Base-by-base conservation (phyloP, 257 asterid genomes). In the Galeopsis tetrahit region DNA sequence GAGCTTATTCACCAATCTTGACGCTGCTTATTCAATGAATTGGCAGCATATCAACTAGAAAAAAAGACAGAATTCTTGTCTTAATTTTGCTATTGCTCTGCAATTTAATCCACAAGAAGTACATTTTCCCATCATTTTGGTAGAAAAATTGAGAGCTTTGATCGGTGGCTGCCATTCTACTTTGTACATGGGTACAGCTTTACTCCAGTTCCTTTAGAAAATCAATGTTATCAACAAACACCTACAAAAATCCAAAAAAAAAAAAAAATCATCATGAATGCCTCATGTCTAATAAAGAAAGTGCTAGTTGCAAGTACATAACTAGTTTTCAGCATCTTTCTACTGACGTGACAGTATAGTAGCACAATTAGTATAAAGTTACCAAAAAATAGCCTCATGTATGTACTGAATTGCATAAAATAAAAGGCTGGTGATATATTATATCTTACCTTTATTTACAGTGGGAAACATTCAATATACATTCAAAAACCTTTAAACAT, bases 151-250 rank as follows among this genome's bases (percentile, higher is more conserved):
- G 7, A 32, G 32, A 66, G 31, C 65, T 51, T 42, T 40, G 21
- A 35, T 59, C 42, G 17, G 57, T 66, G 67, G 64, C 17, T 46
- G 70, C 44, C 73, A 46, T 46, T 36, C 6, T 34, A 5, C 2
- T 63, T 61, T 58, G 63, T 21, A 10, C 56, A 44, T 70, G n/a
- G 13, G 60, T 14, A 52, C 40, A 40, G 32, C 71, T 64, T 74
- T 69, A 84, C 72, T 93, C 98, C 81, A 93, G 81, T 81, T 93
- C 98, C 92, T 93, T 93, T 57, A 82, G 83, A 79, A 93, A 90
- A 83, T 93, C 98, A 15, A 90, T 76, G 69, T 89, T 93, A 82
- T 93, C 98, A 52, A 93, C 98, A 53, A 93, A 93, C 36, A 93
- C 98, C 98, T 93, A 90, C 84, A 79, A 73, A 42, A 61, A 52